Conservation (phyloP, 371 early-diverging fungal species). For the Syncephalastrum sp. region DNA sequence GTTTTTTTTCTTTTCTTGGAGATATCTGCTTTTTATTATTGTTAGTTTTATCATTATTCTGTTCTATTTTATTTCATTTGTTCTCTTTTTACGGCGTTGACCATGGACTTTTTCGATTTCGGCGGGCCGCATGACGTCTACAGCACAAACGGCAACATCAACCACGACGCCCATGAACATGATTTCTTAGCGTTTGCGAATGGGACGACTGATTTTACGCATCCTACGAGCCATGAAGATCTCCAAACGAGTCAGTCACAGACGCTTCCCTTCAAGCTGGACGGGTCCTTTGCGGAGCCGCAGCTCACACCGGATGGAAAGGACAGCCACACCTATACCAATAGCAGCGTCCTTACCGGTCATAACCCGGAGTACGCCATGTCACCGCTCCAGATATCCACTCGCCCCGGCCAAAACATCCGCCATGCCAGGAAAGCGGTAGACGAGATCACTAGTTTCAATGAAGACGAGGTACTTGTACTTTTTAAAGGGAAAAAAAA, state of each 20-base stretch:
- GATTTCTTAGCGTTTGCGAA: constrained; percentile 37
- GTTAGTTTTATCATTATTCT: too few relatives aligned
- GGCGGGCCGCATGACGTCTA: constrained; percentile 8
- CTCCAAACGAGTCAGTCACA: not conserved
- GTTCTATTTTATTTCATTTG: too few relatives aligned
- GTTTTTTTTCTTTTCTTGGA: too few relatives aligned
- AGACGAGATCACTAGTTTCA: constrained; percentile 15
- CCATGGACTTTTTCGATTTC: constrained; percentile 1
- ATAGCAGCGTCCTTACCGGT: constrained; percentile 34
- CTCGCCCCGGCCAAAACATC: constrained; percentile 6
- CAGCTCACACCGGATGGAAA: constrained; percentile 40
- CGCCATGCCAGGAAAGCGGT: not conserved
- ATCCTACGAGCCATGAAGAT: not conserved
- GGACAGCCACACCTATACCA: constrained; percentile 24
- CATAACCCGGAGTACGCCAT: constrained; percentile 44
- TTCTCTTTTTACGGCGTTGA: too few relatives aligned
- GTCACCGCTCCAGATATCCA: constrained; percentile 44
- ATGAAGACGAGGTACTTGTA: constrained; percentile 41
- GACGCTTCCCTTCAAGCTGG: not conserved
- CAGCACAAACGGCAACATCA: not conserved
- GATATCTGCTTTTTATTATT: too few relatives aligned
- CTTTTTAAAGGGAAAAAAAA: too few relatives aligned
- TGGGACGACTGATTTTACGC: constrained; percentile 7
- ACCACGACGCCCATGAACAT: not conserved
- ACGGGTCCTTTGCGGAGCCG: constrained; percentile 16